Evolutionary conservation across 2,329 filamentous ascomycete genomes (phyloP).

Genomic region (Didymella segeticola): DNA sequence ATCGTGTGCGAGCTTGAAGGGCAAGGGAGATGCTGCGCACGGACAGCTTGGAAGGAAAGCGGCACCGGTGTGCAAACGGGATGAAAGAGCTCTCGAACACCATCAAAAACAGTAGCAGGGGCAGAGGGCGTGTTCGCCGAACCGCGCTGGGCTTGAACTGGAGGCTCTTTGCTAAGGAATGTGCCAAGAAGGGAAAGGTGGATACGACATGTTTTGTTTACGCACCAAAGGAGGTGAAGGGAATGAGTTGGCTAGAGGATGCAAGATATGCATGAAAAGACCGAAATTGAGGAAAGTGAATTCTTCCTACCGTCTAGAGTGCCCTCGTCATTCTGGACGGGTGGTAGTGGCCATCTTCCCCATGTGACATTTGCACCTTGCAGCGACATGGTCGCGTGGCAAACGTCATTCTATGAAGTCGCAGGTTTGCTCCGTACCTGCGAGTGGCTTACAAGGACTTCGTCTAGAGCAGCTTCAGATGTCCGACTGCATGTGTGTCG

Average conservation of each 20-base stretch:
- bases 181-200: conserved; percentile 13
- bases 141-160: neutral
- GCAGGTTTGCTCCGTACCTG: neutral
- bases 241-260: conserved; percentile 20
- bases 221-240: conserved; percentile 15
- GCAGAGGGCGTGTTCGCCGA: conserved; percentile 4
- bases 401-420: neutral
- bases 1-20: conserved; percentile 14
- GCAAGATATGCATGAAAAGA: conserved; percentile 7
- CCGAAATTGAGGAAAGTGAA: conserved; percentile 3
- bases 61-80: conserved; percentile 29
- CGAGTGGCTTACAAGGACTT: neutral
- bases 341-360: conserved; percentile 3
- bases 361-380: conserved; percentile 4
- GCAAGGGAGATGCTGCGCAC: conserved; percentile 26
- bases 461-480: neutral
- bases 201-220: conserved; percentile 8
- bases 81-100: conserved; percentile 31
- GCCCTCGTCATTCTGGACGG: conserved; percentile 3
- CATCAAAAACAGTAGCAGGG: conserved; percentile 20
- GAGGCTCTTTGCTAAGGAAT: conserved; percentile 16
- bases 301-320: conserved; percentile 8
- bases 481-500: neutral
- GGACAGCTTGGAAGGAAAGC: conserved; percentile 24
- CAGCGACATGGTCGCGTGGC: neutral